phyloP scores from a whole-genome alignment of 768 basidiomycete species.

The Psilocybe subaeruginosa region DNA sequence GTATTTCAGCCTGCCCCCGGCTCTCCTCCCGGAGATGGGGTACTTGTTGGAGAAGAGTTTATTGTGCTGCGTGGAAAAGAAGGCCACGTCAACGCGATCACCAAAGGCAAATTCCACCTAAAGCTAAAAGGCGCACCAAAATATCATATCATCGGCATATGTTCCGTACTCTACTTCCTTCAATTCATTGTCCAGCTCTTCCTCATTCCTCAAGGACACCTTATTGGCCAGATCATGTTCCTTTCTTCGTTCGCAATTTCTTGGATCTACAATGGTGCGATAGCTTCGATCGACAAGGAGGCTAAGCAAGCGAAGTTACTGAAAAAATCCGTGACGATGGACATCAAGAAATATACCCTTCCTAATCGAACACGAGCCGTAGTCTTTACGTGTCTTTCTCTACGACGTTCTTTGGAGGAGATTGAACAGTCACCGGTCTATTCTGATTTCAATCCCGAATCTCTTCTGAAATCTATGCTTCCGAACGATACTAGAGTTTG shows the following conservation, averaged over 20 bases:
- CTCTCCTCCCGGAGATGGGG: conserved; percentile 12
- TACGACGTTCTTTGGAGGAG: conserved; percentile 6
- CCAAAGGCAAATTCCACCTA: conserved; percentile 11
- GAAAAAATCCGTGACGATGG: conserved; percentile 4
- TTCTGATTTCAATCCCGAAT: conserved; percentile 5
- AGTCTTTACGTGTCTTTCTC: conserved; percentile 9
- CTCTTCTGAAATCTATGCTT: conserved; percentile 1
- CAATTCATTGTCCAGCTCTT: conserved; percentile 16
- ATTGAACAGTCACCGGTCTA: conserved; percentile 1
- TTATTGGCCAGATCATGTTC: conserved; percentile 13
- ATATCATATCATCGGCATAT: conserved; percentile 12
- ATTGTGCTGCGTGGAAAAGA: conserved; percentile 11
- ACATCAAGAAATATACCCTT: conserved; percentile 3
- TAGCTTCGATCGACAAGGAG: conserved; percentile 14
- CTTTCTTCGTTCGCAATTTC: conserved; percentile 11
- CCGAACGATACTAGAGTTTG: conserved; percentile 13
- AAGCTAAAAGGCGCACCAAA: conserved; percentile 1
- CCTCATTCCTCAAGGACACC: conserved; percentile 13
- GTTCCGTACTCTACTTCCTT: conserved; percentile 7
- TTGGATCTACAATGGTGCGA: conserved; percentile 12
- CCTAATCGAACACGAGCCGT: conserved; percentile 10
- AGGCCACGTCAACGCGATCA: conserved; percentile 12
- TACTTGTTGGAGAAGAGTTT: conserved; percentile 9
- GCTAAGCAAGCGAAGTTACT: conserved; percentile 9
- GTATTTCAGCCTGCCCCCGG: conserved; percentile 11